Conservation (phyloP, 2,329 filamentous ascomycete genomes). For the Lachnellula willkommii region DNA sequence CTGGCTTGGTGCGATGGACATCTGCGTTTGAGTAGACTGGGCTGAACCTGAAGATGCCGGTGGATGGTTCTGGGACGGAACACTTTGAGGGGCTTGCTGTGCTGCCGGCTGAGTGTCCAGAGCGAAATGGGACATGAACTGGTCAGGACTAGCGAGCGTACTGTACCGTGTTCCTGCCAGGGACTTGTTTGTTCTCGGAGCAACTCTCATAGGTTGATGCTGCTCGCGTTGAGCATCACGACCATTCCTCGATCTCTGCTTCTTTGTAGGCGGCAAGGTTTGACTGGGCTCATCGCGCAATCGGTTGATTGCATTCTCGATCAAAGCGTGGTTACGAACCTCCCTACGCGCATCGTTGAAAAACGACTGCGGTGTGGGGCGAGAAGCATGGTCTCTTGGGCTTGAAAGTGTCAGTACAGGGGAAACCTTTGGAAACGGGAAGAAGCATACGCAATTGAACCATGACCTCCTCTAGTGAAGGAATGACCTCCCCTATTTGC, state of each 20-base stretch:
- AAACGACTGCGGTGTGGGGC: neutral
- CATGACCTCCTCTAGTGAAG: conserved; percentile 2
- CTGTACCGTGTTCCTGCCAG: too few relatives aligned
- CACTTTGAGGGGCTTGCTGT: too few relatives aligned
- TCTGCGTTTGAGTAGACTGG: too few relatives aligned
- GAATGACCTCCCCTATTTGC: neutral
- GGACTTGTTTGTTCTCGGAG: neutral
- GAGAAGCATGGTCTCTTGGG: too few relatives aligned
- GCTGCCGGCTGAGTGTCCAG: too few relatives aligned
- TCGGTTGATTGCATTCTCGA: conserved; percentile 2
- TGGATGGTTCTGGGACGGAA: too few relatives aligned
- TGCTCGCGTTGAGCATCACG: neutral
- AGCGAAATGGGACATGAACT: too few relatives aligned
- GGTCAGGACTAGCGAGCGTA: too few relatives aligned
- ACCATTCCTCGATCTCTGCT: neutral
- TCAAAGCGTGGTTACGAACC: neutral
- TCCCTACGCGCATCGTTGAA: neutral
- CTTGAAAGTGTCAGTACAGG: too few relatives aligned
- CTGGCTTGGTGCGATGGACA: neutral
- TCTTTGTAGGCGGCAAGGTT: neutral
- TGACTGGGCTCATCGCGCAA: neutral
- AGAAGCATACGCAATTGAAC: neutral
- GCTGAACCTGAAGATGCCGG: too few relatives aligned
- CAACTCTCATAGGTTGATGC: neutral
- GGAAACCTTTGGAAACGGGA: too few relatives aligned